Evolutionary conservation across 2,329 filamentous ascomycete species (phyloP).

Genomic region (Colletotrichum spaethianum): DNA sequence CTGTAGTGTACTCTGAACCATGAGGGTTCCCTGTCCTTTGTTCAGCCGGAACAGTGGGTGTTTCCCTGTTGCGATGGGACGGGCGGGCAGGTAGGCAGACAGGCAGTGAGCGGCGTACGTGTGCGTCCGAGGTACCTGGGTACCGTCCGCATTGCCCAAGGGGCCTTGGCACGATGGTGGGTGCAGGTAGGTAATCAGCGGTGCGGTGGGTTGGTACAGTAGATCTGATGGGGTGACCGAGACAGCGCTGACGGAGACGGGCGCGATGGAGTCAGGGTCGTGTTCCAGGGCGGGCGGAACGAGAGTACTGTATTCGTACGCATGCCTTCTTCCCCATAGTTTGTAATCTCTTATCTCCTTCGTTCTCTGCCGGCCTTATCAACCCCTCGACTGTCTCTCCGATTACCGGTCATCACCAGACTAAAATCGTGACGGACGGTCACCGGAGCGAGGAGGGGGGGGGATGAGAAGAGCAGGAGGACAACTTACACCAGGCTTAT

Average conservation of each 20-base stretch:
- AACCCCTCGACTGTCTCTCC: not conserved
- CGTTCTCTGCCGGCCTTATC: not conserved
- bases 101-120: constrained; percentile 35
- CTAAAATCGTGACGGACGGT: no score
- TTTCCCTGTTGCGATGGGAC: constrained; percentile 34
- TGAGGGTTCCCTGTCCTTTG: constrained; percentile 34
- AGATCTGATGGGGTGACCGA: constrained; percentile 35
- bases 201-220: constrained; percentile 6
- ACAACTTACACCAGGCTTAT: not conserved
- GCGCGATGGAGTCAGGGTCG: constrained; percentile 27
- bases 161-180: not conserved
- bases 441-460: not conserved
- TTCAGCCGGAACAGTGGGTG: constrained; percentile 37
- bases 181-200: not conserved
- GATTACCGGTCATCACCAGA: not conserved
- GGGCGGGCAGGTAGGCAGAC: not conserved
- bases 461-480: not conserved
- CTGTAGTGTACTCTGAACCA: constrained; percentile 1
- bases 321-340: not conserved
- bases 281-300: constrained; percentile 27
- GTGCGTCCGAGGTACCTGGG: constrained; percentile 20
- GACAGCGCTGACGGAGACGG: constrained; percentile 31
- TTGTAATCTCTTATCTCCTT: not conserved
- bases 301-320: constrained; percentile 3
- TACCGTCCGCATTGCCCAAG: not conserved